phyloP scores from a whole-genome alignment of 148 eudicot species.

The Salicornia ramosissima region DNA sequence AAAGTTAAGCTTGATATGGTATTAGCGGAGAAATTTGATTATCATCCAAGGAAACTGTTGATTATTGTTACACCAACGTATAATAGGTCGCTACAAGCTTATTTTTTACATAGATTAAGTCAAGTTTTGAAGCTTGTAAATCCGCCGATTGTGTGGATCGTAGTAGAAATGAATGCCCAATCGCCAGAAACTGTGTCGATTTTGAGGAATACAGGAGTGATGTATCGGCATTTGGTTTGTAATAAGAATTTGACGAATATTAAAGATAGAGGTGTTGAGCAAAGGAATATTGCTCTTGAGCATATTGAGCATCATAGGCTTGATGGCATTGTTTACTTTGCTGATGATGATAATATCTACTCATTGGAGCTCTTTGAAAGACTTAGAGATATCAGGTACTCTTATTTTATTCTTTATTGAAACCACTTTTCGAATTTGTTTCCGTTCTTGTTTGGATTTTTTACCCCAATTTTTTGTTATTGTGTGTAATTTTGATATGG shows the following conservation, averaged over 20 bases:
- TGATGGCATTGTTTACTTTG: slow-evolving; percentile 94
- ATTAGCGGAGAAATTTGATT: slow-evolving; percentile 39
- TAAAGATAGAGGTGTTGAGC: slow-evolving; percentile 93
- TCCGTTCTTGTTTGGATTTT: neutral
- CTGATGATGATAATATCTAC: slow-evolving; percentile 91
- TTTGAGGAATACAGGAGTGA: slow-evolving; percentile 67
- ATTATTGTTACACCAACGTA: slow-evolving; percentile 88
- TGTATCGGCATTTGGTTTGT: slow-evolving; percentile 89
- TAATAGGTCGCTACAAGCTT: slow-evolving; percentile 65
- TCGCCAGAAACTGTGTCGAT: slow-evolving; percentile 70
- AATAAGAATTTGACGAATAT: slow-evolving; percentile 49
- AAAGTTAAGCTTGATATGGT: slow-evolving; percentile 21
- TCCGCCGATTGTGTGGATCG: slow-evolving; percentile 82
- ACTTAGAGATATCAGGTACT: slow-evolving; percentile 70
- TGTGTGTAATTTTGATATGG: neutral
- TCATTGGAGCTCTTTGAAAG: slow-evolving; percentile 73
- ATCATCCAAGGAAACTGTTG: slow-evolving; percentile 41
- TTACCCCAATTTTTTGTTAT: too few species aligned
- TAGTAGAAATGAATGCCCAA: slow-evolving; percentile 69
- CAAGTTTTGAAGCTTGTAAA: slow-evolving; percentile 67
- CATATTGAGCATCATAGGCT: slow-evolving; percentile 85
- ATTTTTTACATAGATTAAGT: slow-evolving; percentile 70
- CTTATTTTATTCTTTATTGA: neutral
- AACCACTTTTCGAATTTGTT: neutral
- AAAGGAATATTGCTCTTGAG: slow-evolving; percentile 75